phyloP scores from a whole-genome alignment of 306 rosid genomes.

The Sechiopsis laciniata region DNA sequence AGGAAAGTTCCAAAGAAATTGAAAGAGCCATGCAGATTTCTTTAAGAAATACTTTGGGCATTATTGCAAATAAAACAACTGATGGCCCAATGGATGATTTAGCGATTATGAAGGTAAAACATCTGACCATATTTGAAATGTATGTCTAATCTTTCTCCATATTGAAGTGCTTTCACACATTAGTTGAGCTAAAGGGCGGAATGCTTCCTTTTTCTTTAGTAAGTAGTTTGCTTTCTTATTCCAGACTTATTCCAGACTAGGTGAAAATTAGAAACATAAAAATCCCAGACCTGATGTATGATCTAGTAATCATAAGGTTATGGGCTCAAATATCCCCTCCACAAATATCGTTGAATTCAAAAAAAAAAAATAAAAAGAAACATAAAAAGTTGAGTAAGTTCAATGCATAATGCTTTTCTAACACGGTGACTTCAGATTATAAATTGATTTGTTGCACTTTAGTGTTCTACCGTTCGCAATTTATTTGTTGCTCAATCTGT shows the following conservation, averaged over 20 bases:
- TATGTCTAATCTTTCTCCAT: neutral
- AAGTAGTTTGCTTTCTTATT: neutral
- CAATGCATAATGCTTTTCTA: neutral
- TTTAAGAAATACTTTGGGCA: conserved; percentile 77
- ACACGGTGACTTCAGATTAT: neutral
- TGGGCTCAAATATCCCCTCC: too few species aligned
- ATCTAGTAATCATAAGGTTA: too few species aligned
- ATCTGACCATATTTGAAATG: neutral
- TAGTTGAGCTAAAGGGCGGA: neutral
- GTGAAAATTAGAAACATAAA: too few species aligned
- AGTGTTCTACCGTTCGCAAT: neutral
- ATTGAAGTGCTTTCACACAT: neutral
- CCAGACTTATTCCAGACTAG: neutral
- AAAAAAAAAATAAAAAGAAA: too few species aligned
- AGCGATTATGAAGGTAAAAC: conserved; percentile 81
- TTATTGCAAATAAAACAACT: conserved; percentile 52
- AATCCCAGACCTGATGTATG: too few species aligned
- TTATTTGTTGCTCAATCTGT: neutral
- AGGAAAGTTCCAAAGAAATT: conserved; percentile 83
- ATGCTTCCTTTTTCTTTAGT: neutral
- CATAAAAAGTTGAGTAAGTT: too few species aligned
- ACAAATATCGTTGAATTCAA: too few species aligned
- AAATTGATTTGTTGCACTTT: neutral
- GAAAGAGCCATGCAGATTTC: conserved; percentile 99
- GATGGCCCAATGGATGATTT: conserved; percentile 97